phyloP scores from a whole-genome alignment of 768 basidiomycete genomes.

The Lactarius vividus region DNA sequence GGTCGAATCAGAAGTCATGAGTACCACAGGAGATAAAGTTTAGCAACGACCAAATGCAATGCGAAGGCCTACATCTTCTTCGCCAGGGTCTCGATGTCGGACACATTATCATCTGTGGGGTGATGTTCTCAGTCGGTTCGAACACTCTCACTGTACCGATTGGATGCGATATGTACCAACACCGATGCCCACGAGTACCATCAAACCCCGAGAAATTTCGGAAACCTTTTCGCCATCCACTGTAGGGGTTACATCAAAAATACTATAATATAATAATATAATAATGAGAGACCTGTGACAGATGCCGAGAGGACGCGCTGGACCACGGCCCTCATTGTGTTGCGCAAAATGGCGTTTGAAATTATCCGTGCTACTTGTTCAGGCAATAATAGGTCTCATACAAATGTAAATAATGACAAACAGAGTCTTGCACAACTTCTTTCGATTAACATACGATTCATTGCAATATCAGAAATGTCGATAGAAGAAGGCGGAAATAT shows the following conservation, averaged over 20 bases:
- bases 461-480: too few relatives aligned
- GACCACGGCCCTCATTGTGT: conserved; percentile 70
- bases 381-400: too few relatives aligned
- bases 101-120: conserved; percentile 71
- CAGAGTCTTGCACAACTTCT: too few relatives aligned
- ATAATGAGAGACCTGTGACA: conserved; percentile 58
- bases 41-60: not conserved
- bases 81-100: conserved; percentile 68
- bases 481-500: too few relatives aligned
- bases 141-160: conserved; percentile 13
- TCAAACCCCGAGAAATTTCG: conserved; percentile 76
- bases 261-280: not conserved
- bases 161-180: conserved; percentile 47
- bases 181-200: conserved; percentile 90
- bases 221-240: conserved; percentile 81
- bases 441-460: too few relatives aligned
- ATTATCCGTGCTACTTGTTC: too few relatives aligned
- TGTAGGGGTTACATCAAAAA: conserved; percentile 34
- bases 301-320: conserved; percentile 84
- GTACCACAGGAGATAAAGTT: conserved; percentile 1
- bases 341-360: not conserved
- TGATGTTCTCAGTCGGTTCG: conserved; percentile 26
- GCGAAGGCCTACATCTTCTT: conserved; percentile 71
- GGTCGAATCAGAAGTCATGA: not conserved
- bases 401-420: too few relatives aligned